These are phyloP conservation scores for Cyclocybe cylindracea DNA, from an alignment of 768 basidiomycete genomes.

Conservation along the genomic window DNA sequence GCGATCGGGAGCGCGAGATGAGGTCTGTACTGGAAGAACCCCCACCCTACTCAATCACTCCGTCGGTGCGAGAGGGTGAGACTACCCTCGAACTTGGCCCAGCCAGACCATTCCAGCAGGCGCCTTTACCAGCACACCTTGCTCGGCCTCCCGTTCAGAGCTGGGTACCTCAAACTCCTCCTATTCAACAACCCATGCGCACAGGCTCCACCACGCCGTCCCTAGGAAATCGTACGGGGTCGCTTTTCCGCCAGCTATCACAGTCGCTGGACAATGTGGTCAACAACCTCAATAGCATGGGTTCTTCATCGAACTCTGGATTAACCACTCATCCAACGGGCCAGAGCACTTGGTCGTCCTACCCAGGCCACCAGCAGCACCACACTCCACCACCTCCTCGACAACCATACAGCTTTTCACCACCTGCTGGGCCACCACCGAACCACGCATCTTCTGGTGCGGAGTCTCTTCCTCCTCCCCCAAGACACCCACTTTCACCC, in stretches of 20 bases:
- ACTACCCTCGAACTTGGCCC: slow-evolving; percentile 65
- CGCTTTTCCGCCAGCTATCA: slow-evolving; percentile 17
- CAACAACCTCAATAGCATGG: slow-evolving; percentile 9
- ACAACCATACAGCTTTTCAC: not conserved
- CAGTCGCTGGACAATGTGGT: slow-evolving; percentile 16
- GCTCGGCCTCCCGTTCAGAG: not conserved
- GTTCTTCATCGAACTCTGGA: not conserved
- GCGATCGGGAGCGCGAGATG: too few species aligned
- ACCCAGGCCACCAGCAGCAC: slow-evolving; percentile 21
- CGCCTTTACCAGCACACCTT: slow-evolving; percentile 21
- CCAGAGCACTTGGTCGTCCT: slow-evolving; percentile 20
- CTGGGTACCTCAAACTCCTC: not conserved
- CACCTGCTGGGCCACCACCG: slow-evolving; percentile 4
- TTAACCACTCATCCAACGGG: slow-evolving; percentile 11
- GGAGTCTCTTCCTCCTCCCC: slow-evolving; percentile 21
- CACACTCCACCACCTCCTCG: slow-evolving; percentile 5
- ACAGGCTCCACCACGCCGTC: not conserved
- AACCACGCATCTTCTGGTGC: not conserved
- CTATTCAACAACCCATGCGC: not conserved
- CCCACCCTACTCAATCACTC: slow-evolving; percentile 67
- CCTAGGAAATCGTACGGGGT: not conserved
- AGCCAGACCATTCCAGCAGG: slow-evolving; percentile 56
- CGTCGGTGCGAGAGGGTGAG: slow-evolving; percentile 59
- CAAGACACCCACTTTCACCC: slow-evolving; percentile 14
- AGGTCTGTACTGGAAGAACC: slow-evolving; percentile 50